Base-by-base conservation (phyloP, 2,329 filamentous ascomycete genomes). In the Sordariomycetes sp. region DNA sequence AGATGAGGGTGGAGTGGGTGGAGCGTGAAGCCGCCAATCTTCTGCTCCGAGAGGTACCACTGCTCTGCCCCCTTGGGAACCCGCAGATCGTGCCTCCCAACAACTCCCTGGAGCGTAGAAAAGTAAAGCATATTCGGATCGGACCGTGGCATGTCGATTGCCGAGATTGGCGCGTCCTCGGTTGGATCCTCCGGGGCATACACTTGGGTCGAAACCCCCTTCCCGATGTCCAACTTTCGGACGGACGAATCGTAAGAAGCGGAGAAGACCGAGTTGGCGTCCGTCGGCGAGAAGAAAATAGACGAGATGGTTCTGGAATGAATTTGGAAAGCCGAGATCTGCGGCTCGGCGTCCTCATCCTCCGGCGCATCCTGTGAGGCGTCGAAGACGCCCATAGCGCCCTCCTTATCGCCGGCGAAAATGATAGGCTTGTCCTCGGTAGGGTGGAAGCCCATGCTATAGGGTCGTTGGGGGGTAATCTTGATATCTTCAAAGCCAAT, bases 241-340 rank as follows among this genome's bases (percentile, higher is more conserved):
- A 99, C 90, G 0, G 90, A 92, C 0, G 90, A 94, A 71, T 99
- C 94, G 69, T 99, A 97, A 0, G 92, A 97, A 0, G 89, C 85
- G 0, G 91, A 90, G 66, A 87, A 96, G 0, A 99, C 78, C 0
- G 85, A 80, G 50, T 90, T 91, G 0, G 82, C 76, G 59, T 95
- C 88, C 16, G 80, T 78, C 0, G 87, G 82, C 1, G 88, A 84
- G 64, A 96, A 89, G 32, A 89, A 81, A 68, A 97, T 90, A 0
- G 88, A 86, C 1, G 89, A 86, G 55, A 99, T 96, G 0, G 94
- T 97, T 12, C 92, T 81, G 0, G 89, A 86, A 64, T 99, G 94
- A 0, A 90, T 86, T 67, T 97, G 96, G 69, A 97, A 88, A 0
- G 89, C 92, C 0, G 90, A 88, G 18, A 97, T 89, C n/a, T 85